Conservation (phyloP, 768 basidiomycete species). For the Leccinum sublutescens region DNA sequence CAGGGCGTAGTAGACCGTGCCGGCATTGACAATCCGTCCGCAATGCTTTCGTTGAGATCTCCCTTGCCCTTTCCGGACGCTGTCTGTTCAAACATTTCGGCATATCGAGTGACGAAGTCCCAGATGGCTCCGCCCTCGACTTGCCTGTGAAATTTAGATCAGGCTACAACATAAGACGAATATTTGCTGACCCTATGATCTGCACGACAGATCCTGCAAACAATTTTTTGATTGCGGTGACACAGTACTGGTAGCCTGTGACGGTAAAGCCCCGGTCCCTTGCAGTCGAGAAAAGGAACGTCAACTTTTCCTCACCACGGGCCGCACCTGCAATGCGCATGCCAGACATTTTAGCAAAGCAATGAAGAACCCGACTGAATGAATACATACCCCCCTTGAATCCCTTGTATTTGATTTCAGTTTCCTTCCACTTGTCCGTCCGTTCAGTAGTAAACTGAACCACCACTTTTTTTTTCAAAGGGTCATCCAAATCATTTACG, state of each 20-base stretch:
- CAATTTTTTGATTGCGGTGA: constrained; percentile 10
- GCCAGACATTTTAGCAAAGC: background rate
- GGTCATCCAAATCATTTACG: constrained; percentile 12
- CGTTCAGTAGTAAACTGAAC: constrained; percentile 17
- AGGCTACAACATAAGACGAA: background rate
- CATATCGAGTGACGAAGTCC: background rate
- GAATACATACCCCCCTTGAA: background rate
- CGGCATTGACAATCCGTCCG: background rate
- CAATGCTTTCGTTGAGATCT: background rate
- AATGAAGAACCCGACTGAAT: background rate
- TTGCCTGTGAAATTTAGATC: constrained; percentile 8
- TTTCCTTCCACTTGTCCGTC: constrained; percentile 5
- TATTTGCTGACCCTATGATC: constrained; percentile 16
- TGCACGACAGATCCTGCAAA: background rate
- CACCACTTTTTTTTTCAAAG: constrained; percentile 19
- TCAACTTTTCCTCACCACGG: constrained; percentile 6
- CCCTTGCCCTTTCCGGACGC: constrained; percentile 3
- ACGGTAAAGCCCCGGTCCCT: constrained; percentile 13
- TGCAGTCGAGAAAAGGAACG: constrained; percentile 24
- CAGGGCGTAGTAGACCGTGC: constrained; percentile 17
- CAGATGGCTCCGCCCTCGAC: constrained; percentile 17
- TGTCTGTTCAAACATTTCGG: constrained; percentile 19
- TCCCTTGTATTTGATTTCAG: constrained; percentile 14
- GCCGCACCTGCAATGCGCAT: constrained; percentile 13
- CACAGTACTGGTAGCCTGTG: constrained; percentile 25